Conservation (phyloP, 306 rosid species). For the Lathyrus oleraceus region DNA sequence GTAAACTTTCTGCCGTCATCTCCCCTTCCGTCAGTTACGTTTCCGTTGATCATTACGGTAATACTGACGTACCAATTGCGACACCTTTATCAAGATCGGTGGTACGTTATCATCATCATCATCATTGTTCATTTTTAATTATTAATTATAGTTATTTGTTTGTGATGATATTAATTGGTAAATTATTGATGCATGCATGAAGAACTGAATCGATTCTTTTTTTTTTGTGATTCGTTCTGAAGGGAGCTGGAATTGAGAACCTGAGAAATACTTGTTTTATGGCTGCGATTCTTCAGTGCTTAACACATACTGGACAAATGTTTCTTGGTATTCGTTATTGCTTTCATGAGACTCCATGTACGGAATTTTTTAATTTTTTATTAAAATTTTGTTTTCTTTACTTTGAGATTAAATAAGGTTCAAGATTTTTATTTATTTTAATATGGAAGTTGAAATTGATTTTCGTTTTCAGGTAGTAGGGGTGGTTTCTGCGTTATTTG, state of each 20-base stretch:
- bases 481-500: conserved; percentile 62
- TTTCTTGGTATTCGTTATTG: conserved; percentile 53
- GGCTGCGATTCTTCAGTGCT: conserved; percentile 65
- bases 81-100: not conserved
- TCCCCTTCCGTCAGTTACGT: too few species aligned
- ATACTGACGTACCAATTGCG: not conserved
- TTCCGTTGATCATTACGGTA: too few species aligned
- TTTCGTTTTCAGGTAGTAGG: conserved; percentile 42
- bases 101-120: not conserved
- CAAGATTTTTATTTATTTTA: not conserved
- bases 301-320: conserved; percentile 64
- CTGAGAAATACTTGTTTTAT: conserved; percentile 70
- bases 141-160: not conserved
- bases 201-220: not conserved
- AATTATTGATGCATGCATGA: not conserved
- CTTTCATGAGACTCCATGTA: conserved; percentile 31
- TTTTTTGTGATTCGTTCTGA: not conserved
- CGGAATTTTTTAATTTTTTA: not conserved
- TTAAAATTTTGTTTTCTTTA: not conserved
- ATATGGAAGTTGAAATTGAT: not conserved
- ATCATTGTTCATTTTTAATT: not conserved
- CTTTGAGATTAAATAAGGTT: not conserved
- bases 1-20: too few species aligned
- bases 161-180: not conserved
- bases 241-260: conserved; percentile 76